Conservation (phyloP, 2,329 filamentous ascomycete species). For the Fusarium dimerum region DNA sequence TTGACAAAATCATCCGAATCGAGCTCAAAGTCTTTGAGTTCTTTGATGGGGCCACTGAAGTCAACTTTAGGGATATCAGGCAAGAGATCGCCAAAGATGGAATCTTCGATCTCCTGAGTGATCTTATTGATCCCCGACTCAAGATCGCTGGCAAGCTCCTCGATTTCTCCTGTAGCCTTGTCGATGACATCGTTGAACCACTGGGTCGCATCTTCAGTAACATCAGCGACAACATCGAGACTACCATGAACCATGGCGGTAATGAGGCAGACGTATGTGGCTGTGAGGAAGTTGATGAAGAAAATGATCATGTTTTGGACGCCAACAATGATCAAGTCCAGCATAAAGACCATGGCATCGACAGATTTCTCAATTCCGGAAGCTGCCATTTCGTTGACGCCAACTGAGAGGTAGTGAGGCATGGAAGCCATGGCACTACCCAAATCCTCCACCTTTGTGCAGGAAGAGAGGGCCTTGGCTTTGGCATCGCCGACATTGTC, state of each 20-base stretch:
- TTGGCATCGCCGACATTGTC: constrained; percentile 76
- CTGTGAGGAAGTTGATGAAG: constrained; percentile 86
- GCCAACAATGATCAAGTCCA: constrained; percentile 77
- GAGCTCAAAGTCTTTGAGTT: constrained; percentile 71
- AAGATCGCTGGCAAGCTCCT: constrained; percentile 55
- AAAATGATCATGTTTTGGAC: constrained; percentile 89
- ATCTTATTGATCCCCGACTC: constrained; percentile 53
- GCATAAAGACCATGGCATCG: constrained; percentile 74
- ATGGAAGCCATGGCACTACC: constrained; percentile 97
- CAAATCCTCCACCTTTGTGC: constrained; percentile 87
- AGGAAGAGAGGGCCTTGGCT: constrained; percentile 81
- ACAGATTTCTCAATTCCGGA: constrained; percentile 79
- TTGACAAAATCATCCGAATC: constrained; percentile 66
- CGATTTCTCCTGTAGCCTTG: constrained; percentile 60
- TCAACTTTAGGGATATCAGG: constrained; percentile 57
- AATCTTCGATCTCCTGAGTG: constrained; percentile 41
- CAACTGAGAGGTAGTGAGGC: constrained; percentile 89
- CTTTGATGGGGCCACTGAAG: constrained; percentile 62
- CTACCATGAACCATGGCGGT: constrained; percentile 79
- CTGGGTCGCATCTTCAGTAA: constrained; percentile 54
- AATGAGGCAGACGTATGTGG: constrained; percentile 87
- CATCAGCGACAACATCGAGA: constrained; percentile 64
- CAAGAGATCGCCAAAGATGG: constrained; percentile 52
- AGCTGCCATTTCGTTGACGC: constrained; percentile 84
- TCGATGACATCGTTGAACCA: constrained; percentile 52